Conservation (phyloP, 78 protist species). For the Thecamonas trahens region DNA sequence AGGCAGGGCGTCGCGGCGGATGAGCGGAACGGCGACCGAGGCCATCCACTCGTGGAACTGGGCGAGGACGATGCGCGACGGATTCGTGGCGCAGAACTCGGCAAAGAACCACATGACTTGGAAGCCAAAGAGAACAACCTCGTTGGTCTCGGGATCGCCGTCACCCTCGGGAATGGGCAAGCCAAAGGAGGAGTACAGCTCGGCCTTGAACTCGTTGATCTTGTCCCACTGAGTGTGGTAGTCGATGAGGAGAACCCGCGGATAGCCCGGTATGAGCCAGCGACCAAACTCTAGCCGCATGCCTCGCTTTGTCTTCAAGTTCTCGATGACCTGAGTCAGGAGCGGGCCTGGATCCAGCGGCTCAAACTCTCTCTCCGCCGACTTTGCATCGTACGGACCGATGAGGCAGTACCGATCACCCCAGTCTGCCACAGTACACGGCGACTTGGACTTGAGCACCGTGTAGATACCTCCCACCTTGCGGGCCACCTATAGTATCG, state of each 20-base stretch:
- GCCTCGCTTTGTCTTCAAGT: slow-evolving; percentile 28
- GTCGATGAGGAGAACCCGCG: slow-evolving; percentile 23
- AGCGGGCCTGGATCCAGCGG: slow-evolving; percentile 29
- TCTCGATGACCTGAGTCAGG: slow-evolving; percentile 24
- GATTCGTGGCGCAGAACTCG: slow-evolving; percentile 32
- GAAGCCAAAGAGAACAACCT: slow-evolving; percentile 64
- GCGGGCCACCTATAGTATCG: background rate
- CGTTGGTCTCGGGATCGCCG: slow-evolving; percentile 59
- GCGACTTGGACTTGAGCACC: slow-evolving; percentile 72
- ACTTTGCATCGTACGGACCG: slow-evolving; percentile 59
- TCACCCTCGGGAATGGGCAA: background rate
- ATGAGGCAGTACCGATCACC: slow-evolving; percentile 41
- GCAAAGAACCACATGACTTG: slow-evolving; percentile 56
- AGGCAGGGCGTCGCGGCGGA: slow-evolving; percentile 20
- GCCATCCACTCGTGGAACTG: slow-evolving; percentile 84
- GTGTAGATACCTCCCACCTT: slow-evolving; percentile 85
- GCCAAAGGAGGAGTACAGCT: background rate
- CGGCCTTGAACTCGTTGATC: slow-evolving; percentile 12
- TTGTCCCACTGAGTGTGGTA: background rate
- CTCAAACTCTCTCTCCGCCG: slow-evolving; percentile 72
- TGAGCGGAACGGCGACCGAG: slow-evolving; percentile 57
- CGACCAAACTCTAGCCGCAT: slow-evolving; percentile 43
- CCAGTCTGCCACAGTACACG: slow-evolving; percentile 7
- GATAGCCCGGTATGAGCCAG: slow-evolving; percentile 71
- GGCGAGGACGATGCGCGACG: slow-evolving; percentile 37